phyloP scores from a whole-genome alignment of 2,329 filamentous ascomycete genomes.

The Nakataea oryzae region DNA sequence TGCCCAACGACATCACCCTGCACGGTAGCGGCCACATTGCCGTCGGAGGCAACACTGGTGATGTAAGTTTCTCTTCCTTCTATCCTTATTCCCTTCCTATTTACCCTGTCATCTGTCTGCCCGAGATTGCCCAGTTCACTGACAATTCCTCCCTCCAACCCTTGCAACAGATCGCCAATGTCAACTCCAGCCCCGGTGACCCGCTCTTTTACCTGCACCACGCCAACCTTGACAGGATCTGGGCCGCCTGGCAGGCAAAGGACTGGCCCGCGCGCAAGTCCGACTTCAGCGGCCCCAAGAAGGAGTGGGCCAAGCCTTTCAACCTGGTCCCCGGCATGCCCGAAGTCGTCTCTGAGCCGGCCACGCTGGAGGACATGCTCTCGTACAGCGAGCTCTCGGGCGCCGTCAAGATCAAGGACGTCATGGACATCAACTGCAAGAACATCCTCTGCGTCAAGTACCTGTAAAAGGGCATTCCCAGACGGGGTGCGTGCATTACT shows the following conservation, averaged over 20 bases:
- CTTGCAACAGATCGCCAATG: not conserved
- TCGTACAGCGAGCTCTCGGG: not conserved
- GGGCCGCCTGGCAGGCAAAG: not conserved
- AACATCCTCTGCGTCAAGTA: not conserved
- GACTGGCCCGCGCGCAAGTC: not conserved
- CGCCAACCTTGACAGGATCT: conserved; percentile 12
- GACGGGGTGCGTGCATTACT: no score
- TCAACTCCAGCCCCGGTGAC: not conserved
- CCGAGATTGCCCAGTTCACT: not conserved
- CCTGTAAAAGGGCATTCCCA: not conserved
- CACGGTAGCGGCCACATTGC: not conserved
- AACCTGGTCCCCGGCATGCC: not conserved
- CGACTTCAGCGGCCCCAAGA: not conserved
- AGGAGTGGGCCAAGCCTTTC: not conserved
- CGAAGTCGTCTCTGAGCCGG: not conserved
- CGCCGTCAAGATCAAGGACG: not conserved
- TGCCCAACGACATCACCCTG: not conserved
- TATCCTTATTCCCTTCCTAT: no score
- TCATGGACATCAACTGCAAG: not conserved
- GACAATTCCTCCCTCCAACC: not conserved
- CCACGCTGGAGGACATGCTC: not conserved
- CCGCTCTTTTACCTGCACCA: conserved; percentile 17
- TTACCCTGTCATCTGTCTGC: not conserved
- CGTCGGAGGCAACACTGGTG: conserved; percentile 1
- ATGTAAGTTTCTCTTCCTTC: no score